Evolutionary conservation across 2,329 filamentous ascomycete species (phyloP).

Genomic region (Fusarium sp.): DNA sequence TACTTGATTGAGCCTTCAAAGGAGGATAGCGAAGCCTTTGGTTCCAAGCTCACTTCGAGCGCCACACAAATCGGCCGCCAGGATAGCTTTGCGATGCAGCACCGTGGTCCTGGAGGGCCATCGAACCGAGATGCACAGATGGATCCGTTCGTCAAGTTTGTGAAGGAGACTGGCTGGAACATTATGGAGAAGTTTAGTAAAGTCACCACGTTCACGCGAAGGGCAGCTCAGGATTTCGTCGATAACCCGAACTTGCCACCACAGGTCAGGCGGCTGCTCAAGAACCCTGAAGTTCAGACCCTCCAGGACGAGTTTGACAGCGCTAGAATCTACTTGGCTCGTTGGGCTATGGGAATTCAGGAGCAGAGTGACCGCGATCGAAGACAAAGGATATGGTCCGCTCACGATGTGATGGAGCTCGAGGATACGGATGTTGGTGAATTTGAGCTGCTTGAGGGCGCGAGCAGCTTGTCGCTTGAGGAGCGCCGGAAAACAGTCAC

Average conservation of each 20-base stretch:
- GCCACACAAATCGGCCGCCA: conserved; percentile 39
- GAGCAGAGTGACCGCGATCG: conserved; percentile 94
- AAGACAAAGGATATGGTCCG: conserved; percentile 91
- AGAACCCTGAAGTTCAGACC: conserved; percentile 93
- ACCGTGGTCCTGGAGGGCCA: conserved; percentile 50
- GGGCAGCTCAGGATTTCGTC: conserved; percentile 90
- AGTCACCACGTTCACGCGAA: conserved; percentile 93
- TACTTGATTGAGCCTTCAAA: conserved; percentile 89
- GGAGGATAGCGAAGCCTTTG: conserved; percentile 87
- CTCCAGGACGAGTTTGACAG: conserved; percentile 98
- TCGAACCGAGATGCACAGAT: conserved; percentile 75
- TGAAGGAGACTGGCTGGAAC: conserved; percentile 97
- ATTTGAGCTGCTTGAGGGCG: conserved; percentile 92
- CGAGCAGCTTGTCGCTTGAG: conserved; percentile 77
- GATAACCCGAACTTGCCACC: conserved; percentile 93
- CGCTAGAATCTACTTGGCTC: conserved; percentile 90
- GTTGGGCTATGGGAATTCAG: conserved; percentile 99
- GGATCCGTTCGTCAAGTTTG: conserved; percentile 92
- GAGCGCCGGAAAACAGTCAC: conserved; percentile 84
- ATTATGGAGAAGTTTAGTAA: conserved; percentile 97
- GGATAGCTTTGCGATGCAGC: conserved; percentile 48
- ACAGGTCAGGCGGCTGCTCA: conserved; percentile 85
- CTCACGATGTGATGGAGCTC: conserved; percentile 89
- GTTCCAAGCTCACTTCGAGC: conserved; percentile 66
- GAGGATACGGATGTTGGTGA: conserved; percentile 96